Percentiles rank a stretch among this genome's conserved stretches.
phyloP scores from a whole-genome alignment of 768 basidiomycete species.

The Dendrothele bispora region DNA sequence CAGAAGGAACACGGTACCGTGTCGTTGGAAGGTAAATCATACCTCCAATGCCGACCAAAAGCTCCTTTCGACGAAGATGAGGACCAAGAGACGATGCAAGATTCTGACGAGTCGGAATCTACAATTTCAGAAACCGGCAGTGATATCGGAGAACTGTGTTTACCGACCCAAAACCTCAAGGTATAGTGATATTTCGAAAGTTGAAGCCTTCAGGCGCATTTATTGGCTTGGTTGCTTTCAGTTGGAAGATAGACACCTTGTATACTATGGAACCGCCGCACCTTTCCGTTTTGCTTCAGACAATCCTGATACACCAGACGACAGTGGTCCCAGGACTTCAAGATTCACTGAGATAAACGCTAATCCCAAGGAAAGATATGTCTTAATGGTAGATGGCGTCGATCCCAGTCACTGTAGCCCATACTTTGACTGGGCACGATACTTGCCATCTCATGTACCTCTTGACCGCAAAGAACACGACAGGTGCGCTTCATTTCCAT shows the following conservation, averaged over 20 bases:
- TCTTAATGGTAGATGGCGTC: slow-evolving; percentile 40
- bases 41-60: slow-evolving; percentile 30
- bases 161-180: slow-evolving; percentile 37
- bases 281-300: slow-evolving; percentile 40
- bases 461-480: slow-evolving; percentile 38
- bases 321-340: slow-evolving; percentile 19
- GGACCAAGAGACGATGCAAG: neutral
- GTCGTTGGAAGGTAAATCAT: slow-evolving; percentile 24
- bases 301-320: neutral
- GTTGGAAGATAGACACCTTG: slow-evolving; percentile 40
- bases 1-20: slow-evolving; percentile 35
- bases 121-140: slow-evolving; percentile 18
- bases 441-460: slow-evolving; percentile 41
- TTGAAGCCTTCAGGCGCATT: neutral
- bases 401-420: slow-evolving; percentile 40
- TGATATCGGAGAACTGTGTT: slow-evolving; percentile 33
- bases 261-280: slow-evolving; percentile 42
- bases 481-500: slow-evolving; percentile 8
- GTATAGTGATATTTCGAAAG: slow-evolving; percentile 19
- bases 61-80: slow-evolving; percentile 22
- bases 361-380: slow-evolving; percentile 37
- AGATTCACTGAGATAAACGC: slow-evolving; percentile 40
- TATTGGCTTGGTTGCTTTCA: slow-evolving; percentile 14
- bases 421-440: slow-evolving; percentile 50
- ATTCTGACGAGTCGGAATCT: neutral